These are phyloP conservation scores for Phytopythium kandeliae DNA, from an alignment of 352 stramenopile species.

Conservation along the genomic window DNA sequence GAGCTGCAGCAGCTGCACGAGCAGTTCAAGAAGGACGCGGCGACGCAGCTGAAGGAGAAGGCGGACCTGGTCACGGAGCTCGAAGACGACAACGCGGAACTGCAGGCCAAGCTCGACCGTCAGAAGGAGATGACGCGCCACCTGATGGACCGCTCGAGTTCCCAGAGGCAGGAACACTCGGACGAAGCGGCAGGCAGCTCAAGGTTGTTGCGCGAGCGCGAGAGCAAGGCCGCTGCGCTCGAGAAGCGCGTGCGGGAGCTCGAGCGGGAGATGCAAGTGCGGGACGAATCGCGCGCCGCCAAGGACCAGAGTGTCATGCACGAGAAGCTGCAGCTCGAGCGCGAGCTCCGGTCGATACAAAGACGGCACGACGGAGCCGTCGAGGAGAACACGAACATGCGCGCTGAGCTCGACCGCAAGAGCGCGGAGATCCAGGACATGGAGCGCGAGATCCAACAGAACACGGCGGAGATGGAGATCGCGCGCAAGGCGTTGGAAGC, in stretches of 20 bases:
- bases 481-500: slow-evolving; percentile 27
- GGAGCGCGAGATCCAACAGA: slow-evolving; percentile 31
- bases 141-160: slow-evolving; percentile 31
- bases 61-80: slow-evolving; percentile 24
- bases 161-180: slow-evolving; percentile 19
- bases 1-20: slow-evolving; percentile 31
- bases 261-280: slow-evolving; percentile 28
- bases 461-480: slow-evolving; percentile 37
- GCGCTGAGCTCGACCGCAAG: slow-evolving; percentile 10
- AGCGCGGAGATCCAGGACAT: slow-evolving; percentile 22
- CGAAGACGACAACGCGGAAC: slow-evolving; percentile 44
- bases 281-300: slow-evolving; percentile 23
- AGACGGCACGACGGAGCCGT: slow-evolving; percentile 14
- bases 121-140: slow-evolving; percentile 43
- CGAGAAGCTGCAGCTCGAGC: slow-evolving; percentile 46
- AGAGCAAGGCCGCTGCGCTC: slow-evolving; percentile 18
- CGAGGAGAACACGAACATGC: not conserved
- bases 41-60: slow-evolving; percentile 24
- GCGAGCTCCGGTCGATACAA: slow-evolving; percentile 35
- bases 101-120: slow-evolving; percentile 57
- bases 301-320: slow-evolving; percentile 45
- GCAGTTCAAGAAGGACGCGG: slow-evolving; percentile 28
- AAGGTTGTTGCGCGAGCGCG: slow-evolving; percentile 8
- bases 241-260: slow-evolving; percentile 28
- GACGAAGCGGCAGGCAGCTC: slow-evolving; percentile 11